Evolutionary conservation across 768 basidiomycete species (phyloP), one percentile per base, ranked within the genome.

Genomic region (Postia placenta): DNA sequence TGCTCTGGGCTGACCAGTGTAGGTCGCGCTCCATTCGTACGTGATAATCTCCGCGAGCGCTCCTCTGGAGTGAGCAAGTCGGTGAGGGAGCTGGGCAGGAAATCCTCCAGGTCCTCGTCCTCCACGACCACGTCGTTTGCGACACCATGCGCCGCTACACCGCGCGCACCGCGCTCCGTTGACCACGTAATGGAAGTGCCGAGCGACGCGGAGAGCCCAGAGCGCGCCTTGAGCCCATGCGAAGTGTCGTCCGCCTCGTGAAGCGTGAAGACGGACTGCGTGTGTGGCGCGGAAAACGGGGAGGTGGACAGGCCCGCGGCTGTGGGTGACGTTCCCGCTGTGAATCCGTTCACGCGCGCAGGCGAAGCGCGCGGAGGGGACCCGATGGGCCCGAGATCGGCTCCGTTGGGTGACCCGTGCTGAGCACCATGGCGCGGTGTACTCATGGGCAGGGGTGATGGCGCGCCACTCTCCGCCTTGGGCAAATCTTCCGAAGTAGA

Each of bases 61-160:
- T 97, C 95, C 56, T 85, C 86, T 0, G 90, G 89, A 0, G 93
- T 95, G 41, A 98, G 71, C 5, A 98, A 74, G 52, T 97, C 94
- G 23, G 83, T 90, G 41, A 98, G 70, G 3, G 85, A 89, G 47
- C 87, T 83, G 0, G 95, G 95, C 25, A 98, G 64, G 63, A 97
- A 88, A 49, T 92, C 93, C 60, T 92, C 91, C 42, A 90, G 61
- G 56, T 93, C 89, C 39, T 83, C 90, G 42, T 86, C 87, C 17
- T 83, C 82, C 0, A 78, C 78, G 28, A 68, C 66, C 15, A 75
- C 76, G 15, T 64, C 67, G 3, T 47, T 53, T 14, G 51, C 51
- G 11, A 56, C 27, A 6, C 39, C 45, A 6, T 19, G 26, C n/a
- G 27, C 27, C 7, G 47, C 23, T 30, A 50, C 45, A 17, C 48